Evolutionary conservation across 176 grass and related monocot species (phyloP).

Genomic region (Sorghum bicolor): Sorghum_bicolor_NCBIv3 NC_012871.2:76905501-76906000

Average conservation of each 20-base stretch:
- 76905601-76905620: slow-evolving; percentile 40
- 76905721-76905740: slow-evolving; percentile 25
- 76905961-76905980: slow-evolving; percentile 7
- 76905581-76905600: slow-evolving; percentile 30
- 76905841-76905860: slow-evolving; percentile 27
- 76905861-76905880: slow-evolving; percentile 15
- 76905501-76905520: slow-evolving; percentile 22
- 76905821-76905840: slow-evolving; percentile 16
- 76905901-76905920: slow-evolving; percentile 16
- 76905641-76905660: slow-evolving; percentile 33
- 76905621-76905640: slow-evolving; percentile 32
- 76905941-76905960: slow-evolving; percentile 27
- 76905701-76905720: slow-evolving; percentile 34
- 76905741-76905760: slow-evolving; percentile 36
- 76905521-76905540: background rate
- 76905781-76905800: background rate
- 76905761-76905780: slow-evolving; percentile 16
- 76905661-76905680: background rate
- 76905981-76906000: background rate
- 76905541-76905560: slow-evolving; percentile 20
- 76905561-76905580: slow-evolving; percentile 25
- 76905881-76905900: slow-evolving; percentile 16
- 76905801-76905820: slow-evolving; percentile 27
- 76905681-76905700: slow-evolving; percentile 34
- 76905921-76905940: slow-evolving; percentile 27